A percentile compares a stretch with the other conserved stretches of the same genome.
Conservation (phyloP, 768 basidiomycete genomes). For the Tremella yokohamensis region DNA sequence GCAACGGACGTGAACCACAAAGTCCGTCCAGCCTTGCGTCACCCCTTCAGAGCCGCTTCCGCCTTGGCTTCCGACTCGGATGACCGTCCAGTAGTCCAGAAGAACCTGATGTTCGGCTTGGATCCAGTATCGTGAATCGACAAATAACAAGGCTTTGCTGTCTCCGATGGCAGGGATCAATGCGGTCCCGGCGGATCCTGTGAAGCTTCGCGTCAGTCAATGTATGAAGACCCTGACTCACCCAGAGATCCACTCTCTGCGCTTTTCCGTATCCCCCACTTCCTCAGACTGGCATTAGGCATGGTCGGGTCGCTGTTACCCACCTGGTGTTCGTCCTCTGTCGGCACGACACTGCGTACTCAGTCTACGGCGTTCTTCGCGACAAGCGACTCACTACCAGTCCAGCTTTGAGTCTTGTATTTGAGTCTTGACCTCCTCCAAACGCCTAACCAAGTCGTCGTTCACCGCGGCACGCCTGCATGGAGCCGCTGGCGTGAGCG, state of each 20-base stretch:
- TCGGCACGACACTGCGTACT: conserved; percentile 39
- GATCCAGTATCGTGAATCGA: conserved; percentile 49
- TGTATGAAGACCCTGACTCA: conserved; percentile 8
- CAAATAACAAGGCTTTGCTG: conserved; percentile 35
- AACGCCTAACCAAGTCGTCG: conserved; percentile 24
- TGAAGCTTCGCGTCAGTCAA: conserved; percentile 25
- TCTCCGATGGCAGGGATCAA: conserved; percentile 24
- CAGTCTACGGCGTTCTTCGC: no score
- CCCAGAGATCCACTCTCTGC: conserved; percentile 40
- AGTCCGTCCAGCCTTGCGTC: conserved; percentile 31
- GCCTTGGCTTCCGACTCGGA: conserved; percentile 23
- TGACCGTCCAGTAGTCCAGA: conserved; percentile 34
- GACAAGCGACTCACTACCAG: conserved; percentile 43
- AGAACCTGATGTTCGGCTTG: conserved; percentile 43
- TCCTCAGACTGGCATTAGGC: conserved; percentile 35
- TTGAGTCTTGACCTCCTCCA: conserved; percentile 29
- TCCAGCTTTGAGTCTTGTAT: conserved; percentile 43
- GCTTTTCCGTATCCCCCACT: conserved; percentile 36
- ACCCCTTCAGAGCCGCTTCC: conserved; percentile 22
- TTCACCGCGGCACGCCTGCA: no score
- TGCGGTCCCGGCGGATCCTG: conserved; percentile 46
- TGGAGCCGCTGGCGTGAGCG: no score
- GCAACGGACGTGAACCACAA: conserved; percentile 33
- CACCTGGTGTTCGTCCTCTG: conserved; percentile 49
- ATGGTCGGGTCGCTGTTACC: neutral